Percentiles rank a stretch among this genome's conserved stretches.
Conservation (phyloP, 495 filamentous ascomycete species). For the Physcia stellaris region DNA sequence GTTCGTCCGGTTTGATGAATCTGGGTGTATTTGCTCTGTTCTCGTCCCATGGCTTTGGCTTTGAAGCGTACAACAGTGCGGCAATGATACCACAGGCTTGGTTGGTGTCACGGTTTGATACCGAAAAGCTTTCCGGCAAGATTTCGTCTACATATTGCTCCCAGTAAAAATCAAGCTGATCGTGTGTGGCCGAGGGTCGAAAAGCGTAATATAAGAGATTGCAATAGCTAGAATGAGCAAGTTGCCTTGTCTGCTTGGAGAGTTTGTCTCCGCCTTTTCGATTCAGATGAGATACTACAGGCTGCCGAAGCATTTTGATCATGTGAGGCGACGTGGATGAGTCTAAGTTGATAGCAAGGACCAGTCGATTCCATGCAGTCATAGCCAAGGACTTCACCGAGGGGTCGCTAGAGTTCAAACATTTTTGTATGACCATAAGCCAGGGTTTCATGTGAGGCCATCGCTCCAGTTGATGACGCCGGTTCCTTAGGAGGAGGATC, state of each 20-base stretch:
- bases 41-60: slow-evolving; percentile 57
- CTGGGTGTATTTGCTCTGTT: slow-evolving; percentile 47
- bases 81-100: slow-evolving; percentile 51
- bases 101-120: slow-evolving; percentile 23
- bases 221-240: slow-evolving; percentile 55
- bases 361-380: slow-evolving; percentile 68
- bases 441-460: slow-evolving; percentile 64
- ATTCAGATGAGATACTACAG: slow-evolving; percentile 56
- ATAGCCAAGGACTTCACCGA: slow-evolving; percentile 63
- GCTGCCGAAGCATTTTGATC: slow-evolving; percentile 52
- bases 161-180: slow-evolving; percentile 66
- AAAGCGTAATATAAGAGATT: slow-evolving; percentile 80
- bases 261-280: slow-evolving; percentile 44
- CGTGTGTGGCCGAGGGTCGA: slow-evolving; percentile 45
- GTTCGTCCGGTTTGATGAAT: slow-evolving; percentile 49
- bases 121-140: slow-evolving; percentile 23
- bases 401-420: slow-evolving; percentile 69
- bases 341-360: slow-evolving; percentile 52
- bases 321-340: slow-evolving; percentile 44
- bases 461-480: slow-evolving; percentile 43
- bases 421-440: slow-evolving; percentile 62
- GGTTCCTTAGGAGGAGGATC: slow-evolving; percentile 57
- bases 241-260: slow-evolving; percentile 39
- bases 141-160: slow-evolving; percentile 51
- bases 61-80: slow-evolving; percentile 45